Base-by-base conservation (phyloP, 805 yeast genomes). In the Grigorovia transvaalensis region DNA sequence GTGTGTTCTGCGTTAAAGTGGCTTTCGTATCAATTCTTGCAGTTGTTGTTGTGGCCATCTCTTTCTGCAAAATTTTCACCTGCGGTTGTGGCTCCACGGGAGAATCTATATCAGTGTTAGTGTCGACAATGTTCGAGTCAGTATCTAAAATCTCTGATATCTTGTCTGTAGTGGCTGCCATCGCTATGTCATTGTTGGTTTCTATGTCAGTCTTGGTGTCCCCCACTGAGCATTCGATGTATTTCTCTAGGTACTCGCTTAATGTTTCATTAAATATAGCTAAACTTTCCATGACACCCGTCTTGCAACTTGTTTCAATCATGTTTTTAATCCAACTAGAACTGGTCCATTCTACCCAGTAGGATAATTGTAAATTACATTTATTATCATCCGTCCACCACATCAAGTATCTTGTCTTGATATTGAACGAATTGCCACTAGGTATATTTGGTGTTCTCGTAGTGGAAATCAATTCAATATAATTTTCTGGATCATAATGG, bases 361-460 rank as follows among this genome's bases (percentile, higher is more conserved):
- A 85, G 11, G 88, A 76, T 18, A 85, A 66, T 45, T 69, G 70
- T 45, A 91, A 59, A 44, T 72, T 70, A 2, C 58, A 53, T 13
- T 95, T 82, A 33, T 69, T 64, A 5, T 38, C 9, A 59, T 82
- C 84, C 0, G 74, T 87, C 97, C 98, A 91, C 1, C 82, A 73
- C 50, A 88, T 67, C 40, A 81, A 71, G 59, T 81, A 84, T 53
- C 86, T 73, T 0, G 95, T 86, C 54, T 79, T 74, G 1, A 88
- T 88, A 33, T 76, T 72, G 66, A 91, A 91, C 0, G 85, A 76
- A 43, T 74, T 75, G 2, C 99, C 99, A 59, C 88, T 84, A 0
- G 99, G 99, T 17, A 91, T 97, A 61, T 87, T 90, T 0, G 98
- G 99, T 0, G 98, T 89, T 20, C 69, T 71, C 0, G 91, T 80